Evolutionary conservation across 2,329 filamentous ascomycete genomes (phyloP).

Genomic region (Cladosporium sphaerospermum): DNA sequence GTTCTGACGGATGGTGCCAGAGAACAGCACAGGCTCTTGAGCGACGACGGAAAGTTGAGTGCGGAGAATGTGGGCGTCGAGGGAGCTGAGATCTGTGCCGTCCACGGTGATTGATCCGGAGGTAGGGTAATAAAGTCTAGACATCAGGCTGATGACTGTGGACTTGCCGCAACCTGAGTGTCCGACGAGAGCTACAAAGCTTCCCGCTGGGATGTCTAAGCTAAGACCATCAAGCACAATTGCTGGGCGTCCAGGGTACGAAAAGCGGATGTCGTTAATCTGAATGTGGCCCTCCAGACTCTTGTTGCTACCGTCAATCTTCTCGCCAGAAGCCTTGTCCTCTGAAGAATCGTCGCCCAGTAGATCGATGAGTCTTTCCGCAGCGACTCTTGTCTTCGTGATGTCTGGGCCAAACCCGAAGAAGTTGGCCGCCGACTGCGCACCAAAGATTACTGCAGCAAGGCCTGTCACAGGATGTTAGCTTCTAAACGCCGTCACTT

Average conservation of each 20-base stretch:
- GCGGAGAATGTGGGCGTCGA: slow-evolving; percentile 35
- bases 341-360: slow-evolving; percentile 14
- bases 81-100: slow-evolving; percentile 27
- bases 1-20: slow-evolving; percentile 38
- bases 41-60: slow-evolving; percentile 39
- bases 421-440: slow-evolving; percentile 60
- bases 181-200: slow-evolving; percentile 65
- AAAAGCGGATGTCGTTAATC: slow-evolving; percentile 31
- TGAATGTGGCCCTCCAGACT: background rate
- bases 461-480: slow-evolving; percentile 35
- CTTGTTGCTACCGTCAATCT: too few species aligned
- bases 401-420: slow-evolving; percentile 52
- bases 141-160: slow-evolving; percentile 57
- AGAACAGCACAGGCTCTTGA: slow-evolving; percentile 43
- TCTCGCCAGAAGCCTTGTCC: background rate
- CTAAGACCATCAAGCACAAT: slow-evolving; percentile 32
- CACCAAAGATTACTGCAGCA: slow-evolving; percentile 58
- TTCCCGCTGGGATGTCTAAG: slow-evolving; percentile 30
- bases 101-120: slow-evolving; percentile 54
- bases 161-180: slow-evolving; percentile 68
- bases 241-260: slow-evolving; percentile 38
- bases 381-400: slow-evolving; percentile 29
- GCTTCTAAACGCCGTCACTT: background rate
- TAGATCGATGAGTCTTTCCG: slow-evolving; percentile 42
- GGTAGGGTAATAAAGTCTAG: slow-evolving; percentile 63